Evolutionary conservation across 1,284 basidiomycete genomes (phyloP).

Genomic region (Sporisorium sorghi): DNA sequence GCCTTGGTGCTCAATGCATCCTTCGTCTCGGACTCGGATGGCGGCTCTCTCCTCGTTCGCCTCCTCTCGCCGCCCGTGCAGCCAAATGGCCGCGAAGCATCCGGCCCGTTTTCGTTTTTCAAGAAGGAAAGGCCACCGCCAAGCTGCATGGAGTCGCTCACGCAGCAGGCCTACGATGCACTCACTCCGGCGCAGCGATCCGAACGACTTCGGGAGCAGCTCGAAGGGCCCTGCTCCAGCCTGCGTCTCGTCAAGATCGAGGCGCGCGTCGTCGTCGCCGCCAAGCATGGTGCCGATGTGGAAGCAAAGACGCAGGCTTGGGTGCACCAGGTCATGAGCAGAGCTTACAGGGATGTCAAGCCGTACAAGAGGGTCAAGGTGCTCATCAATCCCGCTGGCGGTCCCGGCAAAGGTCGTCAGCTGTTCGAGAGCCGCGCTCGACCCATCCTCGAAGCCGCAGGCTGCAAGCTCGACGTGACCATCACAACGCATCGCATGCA

Average conservation of each 20-base stretch:
- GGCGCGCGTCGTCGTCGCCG: constrained; percentile 41
- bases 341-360: constrained; percentile 41
- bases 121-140: constrained; percentile 30
- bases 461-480: constrained; percentile 76
- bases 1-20: constrained; percentile 56
- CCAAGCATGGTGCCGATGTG: constrained; percentile 20
- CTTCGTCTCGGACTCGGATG: constrained; percentile 62
- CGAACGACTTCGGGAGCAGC: constrained; percentile 40
- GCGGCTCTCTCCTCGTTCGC: constrained; percentile 60
- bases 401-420: constrained; percentile 79
- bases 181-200: constrained; percentile 19
- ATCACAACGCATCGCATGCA: constrained; percentile 75
- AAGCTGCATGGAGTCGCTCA: constrained; percentile 32
- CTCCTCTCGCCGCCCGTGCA: constrained; percentile 53
- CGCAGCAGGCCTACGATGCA: constrained; percentile 24
- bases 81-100: constrained; percentile 3
- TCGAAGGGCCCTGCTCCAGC: constrained; percentile 57
- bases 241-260: constrained; percentile 61
- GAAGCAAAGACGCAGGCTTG: constrained; percentile 38
- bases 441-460: constrained; percentile 83
- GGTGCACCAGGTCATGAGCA: constrained; percentile 43
- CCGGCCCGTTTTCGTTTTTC: constrained; percentile 38
- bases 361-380: constrained; percentile 70
- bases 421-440: constrained; percentile 78
- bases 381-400: constrained; percentile 88